Base-by-base conservation (phyloP, 106 monocot species). In the Apostasia shenzhenica region DNA sequence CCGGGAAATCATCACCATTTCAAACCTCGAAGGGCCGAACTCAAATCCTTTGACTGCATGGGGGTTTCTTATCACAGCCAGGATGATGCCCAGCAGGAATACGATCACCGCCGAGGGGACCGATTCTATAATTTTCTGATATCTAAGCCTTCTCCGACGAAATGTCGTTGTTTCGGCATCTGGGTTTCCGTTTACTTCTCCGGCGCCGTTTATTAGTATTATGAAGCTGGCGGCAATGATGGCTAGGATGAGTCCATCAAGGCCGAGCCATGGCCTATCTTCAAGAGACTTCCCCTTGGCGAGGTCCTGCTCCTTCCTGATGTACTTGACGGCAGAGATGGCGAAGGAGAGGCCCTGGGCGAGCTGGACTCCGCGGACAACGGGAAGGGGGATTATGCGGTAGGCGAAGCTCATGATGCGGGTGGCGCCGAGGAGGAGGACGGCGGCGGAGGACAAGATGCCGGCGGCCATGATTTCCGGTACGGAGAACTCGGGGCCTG, bases 401-500 rank as follows among this genome's bases (percentile, higher is more conserved):
- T 99, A 99, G 69, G 83, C 70, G 62, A 73, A n/a, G 44, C 86
- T 85, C 99, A 93, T 93, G 83, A 99, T 87, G 0, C 99, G 90
- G 50, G 92, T 84, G 61, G 60, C 80, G 45, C 93, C 92, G 48
- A 99, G 87, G 78, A 92, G 1, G 75, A 99, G 50, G 61, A 99
- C 85, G 59, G 79, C 70, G 58, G 81, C 49, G 65, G 93, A 83
- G 67, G 14, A 64, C 51, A 54, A 81, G 76, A 99, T 79, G 1
- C 99, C 99, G n/a, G 99, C 99, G 59, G 93, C 87, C 90, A 90
- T 90, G 84, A 99, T 99, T 72, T 93, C 80, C 8, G 93, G 83
- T 46, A 90, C 47, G 69, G 90, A 66, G 81, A 93, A 79, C 38
- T 69, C 8, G 40, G 69, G 41, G 26, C 26, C 26, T 42, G 94